These are phyloP conservation scores for Hibiscus trionum DNA, from an alignment of 345 rosid genomes.

Conservation along the genomic window DNA sequence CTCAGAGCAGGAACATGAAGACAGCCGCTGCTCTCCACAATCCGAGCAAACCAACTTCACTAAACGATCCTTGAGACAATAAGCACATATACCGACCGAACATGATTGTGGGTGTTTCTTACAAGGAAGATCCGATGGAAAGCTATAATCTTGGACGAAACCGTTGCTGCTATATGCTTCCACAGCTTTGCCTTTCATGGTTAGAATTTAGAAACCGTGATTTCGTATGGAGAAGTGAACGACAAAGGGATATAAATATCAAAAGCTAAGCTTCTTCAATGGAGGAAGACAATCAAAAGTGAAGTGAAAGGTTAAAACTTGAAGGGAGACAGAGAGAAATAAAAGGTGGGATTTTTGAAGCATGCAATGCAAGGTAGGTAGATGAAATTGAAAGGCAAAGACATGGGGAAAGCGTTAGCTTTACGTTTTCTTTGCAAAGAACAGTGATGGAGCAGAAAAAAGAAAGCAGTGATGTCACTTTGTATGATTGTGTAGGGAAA, in stretches of 20 bases:
- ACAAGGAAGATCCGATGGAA: conserved; percentile 52
- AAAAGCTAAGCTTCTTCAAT: background rate
- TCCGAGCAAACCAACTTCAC: conserved; percentile 74
- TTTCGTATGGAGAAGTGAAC: background rate
- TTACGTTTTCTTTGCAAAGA: conserved; percentile 48
- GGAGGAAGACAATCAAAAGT: background rate
- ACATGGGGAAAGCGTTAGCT: conserved; percentile 48
- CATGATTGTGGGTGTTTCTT: conserved; percentile 73
- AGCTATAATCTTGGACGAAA: conserved; percentile 32
- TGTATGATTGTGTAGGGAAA: background rate
- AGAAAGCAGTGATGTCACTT: conserved; percentile 7
- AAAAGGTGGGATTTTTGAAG: conserved; percentile 10
- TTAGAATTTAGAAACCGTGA: background rate
- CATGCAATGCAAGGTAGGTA: conserved; percentile 24
- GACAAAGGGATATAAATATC: background rate
- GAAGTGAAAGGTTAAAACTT: background rate
- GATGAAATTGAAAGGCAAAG: conserved; percentile 16
- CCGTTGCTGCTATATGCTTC: conserved; percentile 31
- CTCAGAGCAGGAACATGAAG: conserved; percentile 46
- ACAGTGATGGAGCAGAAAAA: conserved; percentile 14
- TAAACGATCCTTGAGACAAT: conserved; percentile 83
- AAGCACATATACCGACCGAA: conserved; percentile 72
- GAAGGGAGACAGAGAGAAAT: background rate
- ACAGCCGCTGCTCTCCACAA: conserved; percentile 84
- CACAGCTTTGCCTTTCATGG: conserved; percentile 77